Evolutionary conservation across 257 asterid species (phyloP), one percentile per base, ranked within the genome.

Genomic region (Paulownia fortunei): DNA sequence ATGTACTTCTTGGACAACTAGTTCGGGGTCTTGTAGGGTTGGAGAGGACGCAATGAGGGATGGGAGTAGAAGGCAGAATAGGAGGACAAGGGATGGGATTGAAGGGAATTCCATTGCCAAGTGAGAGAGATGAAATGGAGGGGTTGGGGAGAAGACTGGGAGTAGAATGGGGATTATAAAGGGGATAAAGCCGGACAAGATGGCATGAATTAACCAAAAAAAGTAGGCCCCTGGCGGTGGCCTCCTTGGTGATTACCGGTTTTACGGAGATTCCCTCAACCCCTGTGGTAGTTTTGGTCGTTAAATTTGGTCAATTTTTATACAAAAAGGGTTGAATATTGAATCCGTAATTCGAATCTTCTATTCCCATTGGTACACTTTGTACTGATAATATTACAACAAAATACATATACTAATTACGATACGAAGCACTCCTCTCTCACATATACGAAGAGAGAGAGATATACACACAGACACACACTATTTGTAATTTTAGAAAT

Each of bases 1-100:
- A 56, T 89, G 84, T 19, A 89, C 88, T 83, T 86, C 68, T 77
- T 87, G 82, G 73, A 86, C 87, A 0, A 87, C 86, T 46, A 84
- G 12, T 52, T 84, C 90, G 13, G 90, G 88, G 52, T 89, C 79
- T 73, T 73, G 87, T 61, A 69, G 71, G 30, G 89, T 59, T 19
- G 82, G 19, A 12, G 76, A 70, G 56, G 92, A 84, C 84, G 89
- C 86, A 76, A 67, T 18, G 76, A 87, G 86, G 55, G 85, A 41
- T 51, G 87, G 77, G 51, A 77, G 21, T 9, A 81, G 16, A 19
- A 78, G 62, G 62, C 27, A 83, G 32, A 75, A 76, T 21, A 62
- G 12, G 10, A 89, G 55, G 72, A 69, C 39, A 32, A 83, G 18
- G 32, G 76, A 52, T 46, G 75, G 41, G 60, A 76, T 3, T 32